Evolutionary conservation across 495 filamentous ascomycete genomes (phyloP), one percentile per base, ranked within the genome.

Genomic region (Poronia punctata): DNA sequence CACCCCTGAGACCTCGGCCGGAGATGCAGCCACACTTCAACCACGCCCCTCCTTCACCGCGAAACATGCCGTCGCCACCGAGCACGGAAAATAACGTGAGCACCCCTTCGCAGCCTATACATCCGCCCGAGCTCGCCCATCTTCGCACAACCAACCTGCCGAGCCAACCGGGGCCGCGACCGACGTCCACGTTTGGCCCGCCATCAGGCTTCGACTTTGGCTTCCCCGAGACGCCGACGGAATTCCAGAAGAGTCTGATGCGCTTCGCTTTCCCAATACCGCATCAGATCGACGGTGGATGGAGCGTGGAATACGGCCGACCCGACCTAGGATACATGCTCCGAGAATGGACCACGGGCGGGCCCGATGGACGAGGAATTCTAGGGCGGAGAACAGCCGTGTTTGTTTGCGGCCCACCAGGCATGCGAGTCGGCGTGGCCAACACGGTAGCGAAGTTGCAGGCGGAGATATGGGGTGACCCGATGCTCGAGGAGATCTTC

Each of bases 231-330:
- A 86, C 83, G 19, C 82, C 82, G 15, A 85, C 81, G 21, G 78
- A 86, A 48, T 81, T 86, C 63, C 81, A 86, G 56, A 86, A 84
- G 65, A 84, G 77, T 48, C 71, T 88, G 25, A 86, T 90, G 73
- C 83, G 86, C 14, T 93, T 88, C 62, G 86, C 88, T 7, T 88
- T 86, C 58, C 76, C 86, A 30, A 56, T 72, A 5, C 68, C 76
- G 11, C 66, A 75, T 35, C 76, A 83, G 57, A 79, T 75, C 50
- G 80, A 85, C 48, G 83, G 84, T 44, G 85, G 84, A 22, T 95
- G 88, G 84, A 80, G 76, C 40, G 85, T 89, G 4, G 90, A 96
- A 59, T 96, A 95, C 60, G 87, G 85, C n/a, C 79, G 92, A 0
- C 90, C 90, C 0, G 79, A 94, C 45, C 72, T 97, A 20, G 79